These are phyloP conservation scores for Nemania diffusa DNA, from an alignment of 2,329 filamentous ascomycete species.

Conservation along the genomic window DNA sequence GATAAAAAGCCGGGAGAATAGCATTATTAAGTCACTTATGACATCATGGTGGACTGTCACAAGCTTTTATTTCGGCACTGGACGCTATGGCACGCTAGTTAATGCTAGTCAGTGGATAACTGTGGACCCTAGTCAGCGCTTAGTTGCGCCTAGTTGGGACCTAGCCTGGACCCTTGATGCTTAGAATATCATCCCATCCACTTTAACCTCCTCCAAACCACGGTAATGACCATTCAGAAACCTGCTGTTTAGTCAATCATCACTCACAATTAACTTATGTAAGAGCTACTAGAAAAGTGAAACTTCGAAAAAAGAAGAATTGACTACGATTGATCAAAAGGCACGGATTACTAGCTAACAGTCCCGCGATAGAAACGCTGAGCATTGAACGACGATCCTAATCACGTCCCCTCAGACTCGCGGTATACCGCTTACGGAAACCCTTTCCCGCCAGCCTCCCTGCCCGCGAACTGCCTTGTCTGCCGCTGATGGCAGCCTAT, in stretches of 20 bases:
- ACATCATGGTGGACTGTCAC: constrained; percentile 17
- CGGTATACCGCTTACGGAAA: constrained; percentile 19
- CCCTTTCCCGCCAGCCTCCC: neutral
- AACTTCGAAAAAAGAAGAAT: neutral
- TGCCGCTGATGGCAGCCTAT: neutral
- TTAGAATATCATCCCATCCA: neutral
- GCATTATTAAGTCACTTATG: constrained; percentile 7
- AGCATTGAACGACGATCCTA: constrained; percentile 1
- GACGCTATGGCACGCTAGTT: neutral
- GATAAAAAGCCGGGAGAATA: neutral
- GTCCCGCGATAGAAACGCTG: neutral
- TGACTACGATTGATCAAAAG: neutral
- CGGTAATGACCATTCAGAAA: neutral
- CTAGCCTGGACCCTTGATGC: constrained; percentile 18
- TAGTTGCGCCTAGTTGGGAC: neutral
- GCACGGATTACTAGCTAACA: neutral
- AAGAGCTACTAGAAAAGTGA: neutral
- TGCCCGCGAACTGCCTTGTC: neutral
- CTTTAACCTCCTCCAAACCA: neutral
- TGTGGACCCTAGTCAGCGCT: neutral
- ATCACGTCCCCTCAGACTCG: constrained; percentile 1
- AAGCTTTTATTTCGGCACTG: constrained; percentile 16
- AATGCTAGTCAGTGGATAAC: constrained; percentile 15
- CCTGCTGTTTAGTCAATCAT: neutral
- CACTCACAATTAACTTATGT: neutral